Percentiles rank a stretch among this genome's conserved stretches.
Evolutionary conservation across 805 yeast species (phyloP).

Genomic region (Myxozyma melibiosi): DNA sequence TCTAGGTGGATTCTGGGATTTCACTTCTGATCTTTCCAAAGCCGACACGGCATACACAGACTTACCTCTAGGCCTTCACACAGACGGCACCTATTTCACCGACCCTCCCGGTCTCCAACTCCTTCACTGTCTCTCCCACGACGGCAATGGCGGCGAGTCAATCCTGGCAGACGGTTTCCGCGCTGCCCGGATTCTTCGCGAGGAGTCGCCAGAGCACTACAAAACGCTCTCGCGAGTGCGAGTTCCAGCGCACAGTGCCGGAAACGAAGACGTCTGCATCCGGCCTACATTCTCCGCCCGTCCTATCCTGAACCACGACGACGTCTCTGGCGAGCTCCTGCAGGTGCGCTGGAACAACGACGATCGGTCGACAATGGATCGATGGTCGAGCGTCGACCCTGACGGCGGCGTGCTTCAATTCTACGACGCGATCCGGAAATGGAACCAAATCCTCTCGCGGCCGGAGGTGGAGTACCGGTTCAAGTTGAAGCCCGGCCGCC

Average conservation of each 20-base stretch:
- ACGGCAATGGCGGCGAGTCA: slow-evolving; percentile 67
- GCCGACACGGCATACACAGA: slow-evolving; percentile 75
- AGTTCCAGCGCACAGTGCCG: slow-evolving; percentile 74
- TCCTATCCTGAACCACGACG: slow-evolving; percentile 60
- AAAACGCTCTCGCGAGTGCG: slow-evolving; percentile 53
- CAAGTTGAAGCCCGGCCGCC: slow-evolving; percentile 64
- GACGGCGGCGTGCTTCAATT: slow-evolving; percentile 51
- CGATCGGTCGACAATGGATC: slow-evolving; percentile 65
- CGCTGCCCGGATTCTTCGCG: slow-evolving; percentile 55
- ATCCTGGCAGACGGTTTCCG: slow-evolving; percentile 68
- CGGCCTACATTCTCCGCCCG: slow-evolving; percentile 55
- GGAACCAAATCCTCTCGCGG: slow-evolving; percentile 57
- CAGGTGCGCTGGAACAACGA: slow-evolving; percentile 74
- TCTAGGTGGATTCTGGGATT: slow-evolving; percentile 71
- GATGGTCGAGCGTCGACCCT: slow-evolving; percentile 46
- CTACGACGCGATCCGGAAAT: slow-evolving; percentile 59
- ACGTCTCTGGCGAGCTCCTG: slow-evolving; percentile 51
- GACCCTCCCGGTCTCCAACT: slow-evolving; percentile 72
- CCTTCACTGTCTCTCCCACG: slow-evolving; percentile 63
- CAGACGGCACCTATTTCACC: slow-evolving; percentile 76
- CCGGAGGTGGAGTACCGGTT: slow-evolving; percentile 55
- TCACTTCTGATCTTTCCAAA: slow-evolving; percentile 66
- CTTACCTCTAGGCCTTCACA: slow-evolving; percentile 63
- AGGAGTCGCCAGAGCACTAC: slow-evolving; percentile 54
- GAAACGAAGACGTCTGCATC: slow-evolving; percentile 63